A percentile compares a stretch with the other conserved stretches of the same genome.
These are phyloP conservation scores for Ophiostoma australiae DNA, from an alignment of 2,329 filamentous ascomycete genomes.

Conservation along the genomic window DNA sequence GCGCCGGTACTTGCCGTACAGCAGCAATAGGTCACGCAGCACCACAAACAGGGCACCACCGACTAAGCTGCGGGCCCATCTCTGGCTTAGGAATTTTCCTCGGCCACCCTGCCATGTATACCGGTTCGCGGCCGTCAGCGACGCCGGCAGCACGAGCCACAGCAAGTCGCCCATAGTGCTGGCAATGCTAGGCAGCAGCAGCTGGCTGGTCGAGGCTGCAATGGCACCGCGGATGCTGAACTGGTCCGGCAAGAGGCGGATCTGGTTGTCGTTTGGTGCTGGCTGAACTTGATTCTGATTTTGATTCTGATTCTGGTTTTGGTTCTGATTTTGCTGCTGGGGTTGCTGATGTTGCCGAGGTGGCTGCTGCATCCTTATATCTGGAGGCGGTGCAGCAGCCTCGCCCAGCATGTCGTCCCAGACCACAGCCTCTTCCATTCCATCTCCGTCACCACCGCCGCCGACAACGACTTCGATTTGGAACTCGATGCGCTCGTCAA, in stretches of 20 bases:
- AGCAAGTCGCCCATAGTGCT: conserved; percentile 73
- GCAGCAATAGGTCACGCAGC: conserved; percentile 61
- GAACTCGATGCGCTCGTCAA: conserved; percentile 18
- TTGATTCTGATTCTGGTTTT: conserved; percentile 23
- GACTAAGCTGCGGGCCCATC: conserved; percentile 83
- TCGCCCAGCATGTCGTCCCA: conserved; percentile 30
- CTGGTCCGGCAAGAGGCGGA: neutral
- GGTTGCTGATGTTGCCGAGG: neutral
- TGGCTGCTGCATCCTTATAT: conserved; percentile 12
- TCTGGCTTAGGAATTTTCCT: conserved; percentile 55
- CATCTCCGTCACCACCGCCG: conserved; percentile 13
- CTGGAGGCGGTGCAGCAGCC: conserved; percentile 22
- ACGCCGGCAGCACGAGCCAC: conserved; percentile 59
- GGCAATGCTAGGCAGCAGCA: conserved; percentile 79
- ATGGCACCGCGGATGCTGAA: conserved; percentile 35
- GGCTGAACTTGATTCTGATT: conserved; percentile 23
- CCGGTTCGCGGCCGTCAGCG: conserved; percentile 43
- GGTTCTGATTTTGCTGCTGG: neutral
- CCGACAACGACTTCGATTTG: conserved; percentile 26
- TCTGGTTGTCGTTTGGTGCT: neutral
- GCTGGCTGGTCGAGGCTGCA: conserved; percentile 48
- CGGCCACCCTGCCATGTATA: conserved; percentile 41
- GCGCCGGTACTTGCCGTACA: conserved; percentile 61
- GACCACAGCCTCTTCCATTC: conserved; percentile 24
- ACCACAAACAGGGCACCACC: conserved; percentile 87